phyloP scores from a whole-genome alignment of 2,329 filamentous ascomycete genomes.

The Sporothrix pallida region DNA sequence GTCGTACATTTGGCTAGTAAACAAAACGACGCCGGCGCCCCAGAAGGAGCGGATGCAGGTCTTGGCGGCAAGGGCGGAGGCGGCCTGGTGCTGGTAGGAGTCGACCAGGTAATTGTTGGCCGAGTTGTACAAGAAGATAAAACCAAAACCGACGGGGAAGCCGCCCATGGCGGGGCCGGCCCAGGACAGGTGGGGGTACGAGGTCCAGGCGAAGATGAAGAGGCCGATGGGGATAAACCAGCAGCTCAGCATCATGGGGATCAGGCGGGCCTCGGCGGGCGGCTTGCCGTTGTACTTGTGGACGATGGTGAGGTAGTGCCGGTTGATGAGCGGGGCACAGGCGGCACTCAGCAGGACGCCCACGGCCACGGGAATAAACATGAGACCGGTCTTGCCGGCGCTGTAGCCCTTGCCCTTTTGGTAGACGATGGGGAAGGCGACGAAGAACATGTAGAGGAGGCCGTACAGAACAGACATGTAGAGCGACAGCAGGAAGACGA shows the following conservation, averaged over 20 bases:
- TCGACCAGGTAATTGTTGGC: conserved; percentile 76
- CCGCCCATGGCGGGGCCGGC: conserved; percentile 74
- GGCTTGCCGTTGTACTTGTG: conserved; percentile 71
- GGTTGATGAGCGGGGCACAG: conserved; percentile 77
- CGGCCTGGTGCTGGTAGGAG: conserved; percentile 72
- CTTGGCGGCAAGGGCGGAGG: conserved; percentile 80
- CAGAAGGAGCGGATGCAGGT: conserved; percentile 80
- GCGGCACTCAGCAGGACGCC: conserved; percentile 70
- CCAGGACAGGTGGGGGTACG: conserved; percentile 70
- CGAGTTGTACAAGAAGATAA: conserved; percentile 83
- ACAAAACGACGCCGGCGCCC: conserved; percentile 78
- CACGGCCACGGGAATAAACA: conserved; percentile 84
- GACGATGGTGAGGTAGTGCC: conserved; percentile 73
- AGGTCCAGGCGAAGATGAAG: conserved; percentile 60
- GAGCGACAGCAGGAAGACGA: conserved; percentile 80
- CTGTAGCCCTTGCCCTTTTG: conserved; percentile 79
- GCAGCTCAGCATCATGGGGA: conserved; percentile 81
- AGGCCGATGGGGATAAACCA: conserved; percentile 70
- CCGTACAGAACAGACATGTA: conserved; percentile 87
- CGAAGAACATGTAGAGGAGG: conserved; percentile 77
- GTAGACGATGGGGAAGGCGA: conserved; percentile 74
- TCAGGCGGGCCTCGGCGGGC: conserved; percentile 76
- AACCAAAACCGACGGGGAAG: conserved; percentile 75
- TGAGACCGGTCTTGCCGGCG: conserved; percentile 75
- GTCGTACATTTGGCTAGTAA: conserved; percentile 81